Base-by-base conservation (phyloP, 1,139 yeast genomes). In the Hyphopichia wangnamkhiaoensis region DNA sequence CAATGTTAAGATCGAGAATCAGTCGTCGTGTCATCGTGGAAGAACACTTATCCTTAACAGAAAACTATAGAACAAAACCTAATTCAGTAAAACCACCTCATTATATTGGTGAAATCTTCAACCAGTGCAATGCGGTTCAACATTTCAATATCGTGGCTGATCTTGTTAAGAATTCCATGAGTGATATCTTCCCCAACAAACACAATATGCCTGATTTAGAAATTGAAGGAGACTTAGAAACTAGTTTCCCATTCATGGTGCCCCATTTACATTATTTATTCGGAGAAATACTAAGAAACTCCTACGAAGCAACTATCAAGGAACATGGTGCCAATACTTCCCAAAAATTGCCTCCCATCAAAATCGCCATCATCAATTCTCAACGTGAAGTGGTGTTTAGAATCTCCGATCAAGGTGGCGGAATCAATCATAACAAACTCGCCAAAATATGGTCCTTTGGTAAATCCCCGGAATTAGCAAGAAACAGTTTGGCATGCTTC, bases 361-460 rank as follows among this genome's bases (percentile, higher is more conserved):
- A 68, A 26, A 85, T 91, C 9, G 80, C 90, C 8, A 77, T 91
- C 15, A 71, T 87, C 2, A 76, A 83, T 48, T 79, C 88, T 23
- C 71, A 77, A 15, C 82, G 80, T 36, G 80, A 82, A 35, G 82
- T 88, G 26, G 68, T 82, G 4, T 84, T 91, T 57, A 73, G 96
- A 38, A 79, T 91, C 37, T 83, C 94, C 3, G 98, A 91, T 59
- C 84, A 79, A 49, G 97, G 96, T 5, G 97, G 97, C 16, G 98
- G 98, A 1, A 67, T 87, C 26, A 69, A 76, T 12, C 76, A 76
- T 37, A 79, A 77, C 27, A 71, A 79, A 32, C 64, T 84, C 28
- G 68, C 72, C 8, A 76, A 81, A 39, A 71, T 90, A 8, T 91
- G 96, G 96, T 85, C 95, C 0, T 91, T 91, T 65, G 86, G 87